Percentiles rank a stretch among this genome's conserved stretches.
phyloP scores from a whole-genome alignment of 805 yeast species.

The Metschnikowia dekortorum region DNA sequence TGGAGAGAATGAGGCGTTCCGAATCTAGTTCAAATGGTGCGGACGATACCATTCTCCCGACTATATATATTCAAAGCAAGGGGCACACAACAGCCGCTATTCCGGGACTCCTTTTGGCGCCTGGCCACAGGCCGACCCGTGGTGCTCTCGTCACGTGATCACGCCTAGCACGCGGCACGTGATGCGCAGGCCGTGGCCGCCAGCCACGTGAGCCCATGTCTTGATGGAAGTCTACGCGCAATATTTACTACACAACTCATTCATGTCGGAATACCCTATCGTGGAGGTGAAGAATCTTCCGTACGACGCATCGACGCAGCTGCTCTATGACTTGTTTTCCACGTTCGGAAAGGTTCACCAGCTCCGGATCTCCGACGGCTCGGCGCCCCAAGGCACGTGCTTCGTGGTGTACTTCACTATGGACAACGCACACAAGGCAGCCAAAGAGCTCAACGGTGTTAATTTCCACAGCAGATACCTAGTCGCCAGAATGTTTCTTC shows the following conservation, averaged over 20 bases:
- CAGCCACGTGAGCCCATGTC: not conserved
- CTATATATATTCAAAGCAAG: too few relatives aligned
- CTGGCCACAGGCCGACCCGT: too few relatives aligned
- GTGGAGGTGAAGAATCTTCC: constrained; percentile 58
- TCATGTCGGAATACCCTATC: constrained; percentile 34
- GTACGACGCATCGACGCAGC: constrained; percentile 41
- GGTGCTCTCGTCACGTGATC: not conserved
- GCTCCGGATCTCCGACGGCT: constrained; percentile 36
- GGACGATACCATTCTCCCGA: too few relatives aligned
- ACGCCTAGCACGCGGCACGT: too few relatives aligned
- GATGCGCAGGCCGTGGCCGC: too few relatives aligned
- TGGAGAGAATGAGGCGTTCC: too few relatives aligned
- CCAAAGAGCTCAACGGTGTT: constrained; percentile 54
- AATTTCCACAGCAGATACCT: constrained; percentile 56
- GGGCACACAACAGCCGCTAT: too few relatives aligned
- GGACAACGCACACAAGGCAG: constrained; percentile 46
- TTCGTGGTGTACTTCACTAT: constrained; percentile 49
- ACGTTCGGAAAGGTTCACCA: constrained; percentile 55
- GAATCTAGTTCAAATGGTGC: too few relatives aligned
- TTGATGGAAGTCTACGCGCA: not conserved
- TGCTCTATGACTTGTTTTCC: constrained; percentile 50
- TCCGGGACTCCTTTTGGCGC: too few relatives aligned
- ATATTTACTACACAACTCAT: not conserved
- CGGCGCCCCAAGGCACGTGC: constrained; percentile 41
- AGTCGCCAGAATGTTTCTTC: constrained; percentile 32